Evolutionary conservation across 2,329 filamentous ascomycete genomes (phyloP).

Genomic region (Onygenales sp.): DNA sequence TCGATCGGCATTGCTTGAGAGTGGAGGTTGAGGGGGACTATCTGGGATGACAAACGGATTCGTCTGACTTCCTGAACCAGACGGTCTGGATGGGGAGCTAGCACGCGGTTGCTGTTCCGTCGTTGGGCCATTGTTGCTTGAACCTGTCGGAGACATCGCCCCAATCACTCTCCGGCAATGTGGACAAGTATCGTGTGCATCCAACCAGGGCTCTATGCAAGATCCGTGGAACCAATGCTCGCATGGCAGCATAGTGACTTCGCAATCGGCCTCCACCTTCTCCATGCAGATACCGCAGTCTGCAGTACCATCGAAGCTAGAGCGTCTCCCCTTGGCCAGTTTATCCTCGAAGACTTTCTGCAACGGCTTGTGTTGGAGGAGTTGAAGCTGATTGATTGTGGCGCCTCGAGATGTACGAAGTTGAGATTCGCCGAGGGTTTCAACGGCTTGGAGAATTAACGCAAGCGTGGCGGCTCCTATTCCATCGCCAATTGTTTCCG

Average conservation of each 20-base stretch:
- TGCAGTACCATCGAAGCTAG: constrained; percentile 56
- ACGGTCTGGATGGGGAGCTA: not conserved
- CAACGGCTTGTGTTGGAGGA: constrained; percentile 67
- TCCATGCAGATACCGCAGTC: constrained; percentile 97
- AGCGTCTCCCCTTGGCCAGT: constrained; percentile 56
- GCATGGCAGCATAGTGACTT: constrained; percentile 72
- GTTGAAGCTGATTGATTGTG: not conserved
- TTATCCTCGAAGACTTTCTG: constrained; percentile 61
- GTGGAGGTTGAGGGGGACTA: not conserved
- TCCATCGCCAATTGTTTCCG: constrained; percentile 11
- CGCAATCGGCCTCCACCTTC: constrained; percentile 60
- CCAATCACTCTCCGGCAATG: constrained; percentile 36
- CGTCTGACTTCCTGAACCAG: not conserved
- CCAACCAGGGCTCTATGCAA: constrained; percentile 76
- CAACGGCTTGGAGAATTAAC: too few relatives aligned
- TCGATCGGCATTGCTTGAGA: not conserved
- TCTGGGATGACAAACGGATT: not conserved
- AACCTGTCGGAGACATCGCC: not conserved
- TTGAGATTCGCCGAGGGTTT: too few relatives aligned
- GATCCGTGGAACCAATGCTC: constrained; percentile 86
- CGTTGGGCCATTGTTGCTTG: constrained; percentile 36
- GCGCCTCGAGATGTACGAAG: too few relatives aligned
- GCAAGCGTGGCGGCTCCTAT: constrained; percentile 2
- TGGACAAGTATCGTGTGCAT: constrained; percentile 87
- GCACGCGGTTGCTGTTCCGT: constrained; percentile 22